Evolutionary conservation across 192 early-diverging fungal genomes (phyloP), one percentile per base, ranked within the genome.

Genomic region (Cetraspora pellucida): DNA sequence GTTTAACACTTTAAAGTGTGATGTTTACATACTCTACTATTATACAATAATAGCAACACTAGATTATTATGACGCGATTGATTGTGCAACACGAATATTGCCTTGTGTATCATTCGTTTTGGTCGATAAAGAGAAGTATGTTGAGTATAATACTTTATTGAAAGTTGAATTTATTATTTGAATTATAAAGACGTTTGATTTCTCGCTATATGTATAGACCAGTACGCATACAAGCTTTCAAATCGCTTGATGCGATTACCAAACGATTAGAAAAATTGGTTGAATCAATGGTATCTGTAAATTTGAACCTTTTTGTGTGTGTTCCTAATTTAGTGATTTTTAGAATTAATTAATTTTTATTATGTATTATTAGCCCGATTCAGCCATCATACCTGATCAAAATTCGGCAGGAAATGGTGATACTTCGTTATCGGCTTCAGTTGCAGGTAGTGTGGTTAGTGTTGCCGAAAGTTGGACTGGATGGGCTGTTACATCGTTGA

Each of bases 401-500:
- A 10, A 57, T 63, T 55, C 77, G 66, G 64, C 55, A 63, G 25
- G 69, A 74, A 45, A 74, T 77, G 37, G 4, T 37, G 37, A 37
- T 7, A 57, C 81, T 81, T 49, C 83, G 82, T 64, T 65, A 47
- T 60, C 73, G 14, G 59, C 54, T 31, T 47, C 58, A 58, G 78
- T 72, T 31, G 71, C 73, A 27, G 67, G 77, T 28, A 79, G 70
- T 50, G 79, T 81, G 43, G 70, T 79, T 5, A 84, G 78, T 28
- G 82, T 82, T 17, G 82, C 88, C 2, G 91, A 92, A 68, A 90
- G 91, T 30, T 95, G 95, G 93, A 90, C 91, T 55, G 92, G 91
- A 8, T 96, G 96, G 96, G 96, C 96, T 0, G 91, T 95, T 5
- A 93, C 93, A 5, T 94, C 93, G 13, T 81, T 94, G 57, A 87